Percentiles rank a stretch among this genome's conserved stretches.
These are phyloP conservation scores for Xylogone sp. DNA, from an alignment of 2,329 filamentous ascomycete genomes.

Conservation along the genomic window DNA sequence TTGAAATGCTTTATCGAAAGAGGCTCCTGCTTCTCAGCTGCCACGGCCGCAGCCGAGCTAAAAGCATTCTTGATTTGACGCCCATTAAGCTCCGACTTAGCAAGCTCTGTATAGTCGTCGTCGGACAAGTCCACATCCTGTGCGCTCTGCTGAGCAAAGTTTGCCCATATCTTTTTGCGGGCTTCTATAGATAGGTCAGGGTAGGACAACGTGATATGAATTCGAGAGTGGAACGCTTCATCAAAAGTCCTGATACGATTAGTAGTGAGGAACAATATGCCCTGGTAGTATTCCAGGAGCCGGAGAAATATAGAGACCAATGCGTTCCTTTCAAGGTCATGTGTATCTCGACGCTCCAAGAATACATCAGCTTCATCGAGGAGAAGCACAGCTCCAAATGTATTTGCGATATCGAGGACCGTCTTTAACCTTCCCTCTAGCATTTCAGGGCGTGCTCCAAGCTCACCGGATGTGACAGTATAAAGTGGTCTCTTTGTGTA, in stretches of 20 bases:
- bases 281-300: constrained; percentile 34
- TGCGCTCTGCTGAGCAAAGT: constrained; percentile 1
- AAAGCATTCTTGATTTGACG: constrained; percentile 4
- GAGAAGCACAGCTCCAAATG: constrained; percentile 26
- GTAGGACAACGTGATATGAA: constrained; percentile 28
- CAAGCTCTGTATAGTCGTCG: neutral
- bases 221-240: constrained; percentile 29
- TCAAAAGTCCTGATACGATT: constrained; percentile 24
- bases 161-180: constrained; percentile 18
- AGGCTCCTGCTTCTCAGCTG: neutral
- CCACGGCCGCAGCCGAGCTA: neutral
- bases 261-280: constrained; percentile 34
- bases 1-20: too few relatives aligned
- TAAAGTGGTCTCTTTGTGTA: constrained; percentile 29
- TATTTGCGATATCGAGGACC: constrained; percentile 17
- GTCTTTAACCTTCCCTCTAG: constrained; percentile 2
- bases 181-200: constrained; percentile 13
- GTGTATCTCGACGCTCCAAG: constrained; percentile 25
- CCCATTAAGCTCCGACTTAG: constrained; percentile 2
- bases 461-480: constrained; percentile 25
- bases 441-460: constrained; percentile 12
- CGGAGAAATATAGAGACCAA: constrained; percentile 30
- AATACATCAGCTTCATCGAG: constrained; percentile 35
- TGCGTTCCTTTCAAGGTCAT: constrained; percentile 27
- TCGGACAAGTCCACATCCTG: neutral